These are phyloP conservation scores for Ammopiptanthus mongolicus DNA, from an alignment of 306 rosid species.

Conservation along the genomic window DNA sequence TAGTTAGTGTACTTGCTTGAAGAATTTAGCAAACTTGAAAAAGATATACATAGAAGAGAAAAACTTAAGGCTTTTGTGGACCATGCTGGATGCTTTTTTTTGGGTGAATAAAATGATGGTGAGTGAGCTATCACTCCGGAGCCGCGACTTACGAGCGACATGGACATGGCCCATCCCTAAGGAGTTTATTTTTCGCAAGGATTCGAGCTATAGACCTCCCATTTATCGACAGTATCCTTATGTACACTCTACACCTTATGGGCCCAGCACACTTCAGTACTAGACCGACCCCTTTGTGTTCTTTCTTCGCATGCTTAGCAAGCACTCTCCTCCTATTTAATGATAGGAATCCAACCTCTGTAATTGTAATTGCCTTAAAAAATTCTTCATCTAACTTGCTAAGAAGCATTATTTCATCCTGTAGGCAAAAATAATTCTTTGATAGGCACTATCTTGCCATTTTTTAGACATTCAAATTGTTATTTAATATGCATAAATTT, in stretches of 20 bases:
- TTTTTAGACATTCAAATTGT: too few species aligned
- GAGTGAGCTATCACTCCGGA: too few species aligned
- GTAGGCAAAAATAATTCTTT: neutral
- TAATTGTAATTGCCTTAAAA: neutral
- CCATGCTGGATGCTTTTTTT: slow-evolving; percentile 1
- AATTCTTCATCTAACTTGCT: neutral
- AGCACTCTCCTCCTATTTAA: neutral
- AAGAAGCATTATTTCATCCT: neutral
- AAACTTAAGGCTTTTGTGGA: slow-evolving; percentile 17
- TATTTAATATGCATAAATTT: too few species aligned
- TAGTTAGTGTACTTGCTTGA: slow-evolving; percentile 12
- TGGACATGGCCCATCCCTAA: too few species aligned
- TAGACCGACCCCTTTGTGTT: too few species aligned
- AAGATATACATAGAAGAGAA: neutral
- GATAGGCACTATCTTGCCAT: neutral
- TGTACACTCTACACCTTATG: too few species aligned
- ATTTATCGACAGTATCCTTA: too few species aligned
- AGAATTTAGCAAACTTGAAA: neutral
- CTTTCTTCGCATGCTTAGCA: neutral
- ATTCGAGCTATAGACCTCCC: too few species aligned
- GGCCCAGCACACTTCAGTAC: too few species aligned
- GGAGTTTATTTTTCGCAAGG: too few species aligned
- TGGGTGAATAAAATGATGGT: too few species aligned
- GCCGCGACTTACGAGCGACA: too few species aligned
- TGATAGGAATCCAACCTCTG: neutral